Evolutionary conservation across 306 rosid genomes (phyloP), one percentile per base, ranked within the genome.

Genomic region (Purshia tridentata): DNA sequence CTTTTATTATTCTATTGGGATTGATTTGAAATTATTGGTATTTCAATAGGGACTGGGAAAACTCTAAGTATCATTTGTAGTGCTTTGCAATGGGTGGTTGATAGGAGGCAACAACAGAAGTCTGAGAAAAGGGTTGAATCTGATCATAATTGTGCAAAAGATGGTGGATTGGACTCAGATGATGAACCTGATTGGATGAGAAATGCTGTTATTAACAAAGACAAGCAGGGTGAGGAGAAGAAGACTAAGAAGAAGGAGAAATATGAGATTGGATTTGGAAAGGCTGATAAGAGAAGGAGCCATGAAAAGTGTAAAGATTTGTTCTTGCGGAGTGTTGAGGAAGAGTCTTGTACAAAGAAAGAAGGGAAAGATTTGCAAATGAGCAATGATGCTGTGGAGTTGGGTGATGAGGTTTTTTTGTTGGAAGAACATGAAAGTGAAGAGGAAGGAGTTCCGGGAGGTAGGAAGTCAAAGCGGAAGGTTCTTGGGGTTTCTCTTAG

Each of bases 161-260:
- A 42, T 3, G 84, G 72, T 14, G 71, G 61, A 15, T 9, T 18
- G 61, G 88, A 81, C 67, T 87, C 85, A 8, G 96, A 91, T 79
- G 96, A 87, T 52, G 98, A 91, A 47, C 98, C 98, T 70, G 97
- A 93, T 81, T 91, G 98, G 97, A 82, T 93, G 91, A 86, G 90
- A 69, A 78, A 82, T 63, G 90, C 88, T 70, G 83, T 61, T 39
- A 70, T 80, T 6, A 81, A 89, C 70, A 78, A 83, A 48, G 81
- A 87, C 37, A 49, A 37, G 58, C 57, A 69, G 23, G 20, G 47
- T 49, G 79, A 68, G 81, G 81, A 81, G 75, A 83, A 51, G 69
- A 88, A 79, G 72, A 56, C 15, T 2, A 80, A 44, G 19, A 84
- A 78, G 67, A 84, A 77, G 69, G 73, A 82, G 39, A 87, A 79